Evolutionary conservation across 208 protist species (phyloP), one percentile per base, ranked within the genome.

Genomic region (Trichomonas vaginalis): DNA sequence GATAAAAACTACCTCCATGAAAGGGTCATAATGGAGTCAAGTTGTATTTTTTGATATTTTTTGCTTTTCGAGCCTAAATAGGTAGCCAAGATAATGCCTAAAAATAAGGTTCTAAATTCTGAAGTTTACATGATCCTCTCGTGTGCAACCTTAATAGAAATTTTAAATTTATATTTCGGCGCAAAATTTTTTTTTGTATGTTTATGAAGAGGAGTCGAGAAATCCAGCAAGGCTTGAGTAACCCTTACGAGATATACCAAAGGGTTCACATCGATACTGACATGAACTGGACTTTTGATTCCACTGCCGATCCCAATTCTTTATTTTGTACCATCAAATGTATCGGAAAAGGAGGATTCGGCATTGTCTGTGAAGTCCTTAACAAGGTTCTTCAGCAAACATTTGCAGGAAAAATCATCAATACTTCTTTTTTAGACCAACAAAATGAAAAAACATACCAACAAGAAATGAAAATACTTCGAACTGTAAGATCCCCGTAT

Each of bases 331-430:
- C 42, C 8, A 17, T 92, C 8, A 48, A 92, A 92, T 42, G 42
- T 15, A 92, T 92, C 51, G 86, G 86, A 51, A 92, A 92, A 92
- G 86, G 86, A 35, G 86, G 86, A 1, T 92, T 92, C 37, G 86
- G 86, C 39, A 47, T 40, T n/a, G 86, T 92, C 15, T 92, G 27
- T n/a, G 40, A 92, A 47, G 46, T 92, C 27, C 1, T 92, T 37
- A 42, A 92, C 45, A 42, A 45, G 6, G 40, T 45, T 12, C 51
- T 45, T 35, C 42, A 45, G 15, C 42, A 92, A 39, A 92, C 37
- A 39, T 39, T 92, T 32, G 86, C 86, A 39, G 86, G 86, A 40
- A 92, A 92, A 51, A 17, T 92, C 4, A 51, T 92, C 17, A 92
- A 92, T 92, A 42, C 40, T 35, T 39, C 15, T 48, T 23, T 92